Base-by-base conservation (phyloP, 2,329 filamentous ascomycete species). In the Cercospora sesami region DNA sequence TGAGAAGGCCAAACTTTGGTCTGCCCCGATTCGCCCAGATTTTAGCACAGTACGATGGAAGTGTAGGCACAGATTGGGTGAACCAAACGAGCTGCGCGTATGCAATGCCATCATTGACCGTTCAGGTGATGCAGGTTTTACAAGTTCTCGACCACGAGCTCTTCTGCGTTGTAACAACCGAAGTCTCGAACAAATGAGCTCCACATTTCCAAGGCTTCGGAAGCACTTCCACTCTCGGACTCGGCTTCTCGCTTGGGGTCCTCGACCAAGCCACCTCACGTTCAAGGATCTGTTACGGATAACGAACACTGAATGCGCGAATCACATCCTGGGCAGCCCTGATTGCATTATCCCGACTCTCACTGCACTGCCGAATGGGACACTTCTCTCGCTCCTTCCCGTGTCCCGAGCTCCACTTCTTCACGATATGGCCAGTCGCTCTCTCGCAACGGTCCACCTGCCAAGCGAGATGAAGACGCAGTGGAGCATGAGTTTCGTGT, bases 391-490 rank as follows among this genome's bases (percentile, higher is more conserved):
- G 16, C 21, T n/a, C 26, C 23, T 9, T 28, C 18, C 48, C 48
- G 23, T 48, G 9, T 28, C 18, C 14, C 12, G 48, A 53, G 48
- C 48, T n/a, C 48, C 48, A 53, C 48, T 53, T 53, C 48, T 26
- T 26, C 48, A 53, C 48, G 21, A 12, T 48, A 14, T 42, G 14
- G n/a, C 26, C 23, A n/a, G 23, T 30, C 30, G 42, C 61, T 23
- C 36, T 63, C 33, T 14, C 21, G 30, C 39, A 51, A 26, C n/a
- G 45, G n/a, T 42, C 42, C 30, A 53, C 45, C 28, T 55, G 63
- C 53, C 53, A 64, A 59, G 63, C 63, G 63, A 64, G 53, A 64
- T 64, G 51, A 59, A 23, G 51, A 65, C 21, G 9, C 36, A 14
- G 53, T 60, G 63, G 63, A 31, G 55, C 18, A 21, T 14, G 26